phyloP scores from a whole-genome alignment of 2,329 filamentous ascomycete species.

The Pezizomycotina sp. region DNA sequence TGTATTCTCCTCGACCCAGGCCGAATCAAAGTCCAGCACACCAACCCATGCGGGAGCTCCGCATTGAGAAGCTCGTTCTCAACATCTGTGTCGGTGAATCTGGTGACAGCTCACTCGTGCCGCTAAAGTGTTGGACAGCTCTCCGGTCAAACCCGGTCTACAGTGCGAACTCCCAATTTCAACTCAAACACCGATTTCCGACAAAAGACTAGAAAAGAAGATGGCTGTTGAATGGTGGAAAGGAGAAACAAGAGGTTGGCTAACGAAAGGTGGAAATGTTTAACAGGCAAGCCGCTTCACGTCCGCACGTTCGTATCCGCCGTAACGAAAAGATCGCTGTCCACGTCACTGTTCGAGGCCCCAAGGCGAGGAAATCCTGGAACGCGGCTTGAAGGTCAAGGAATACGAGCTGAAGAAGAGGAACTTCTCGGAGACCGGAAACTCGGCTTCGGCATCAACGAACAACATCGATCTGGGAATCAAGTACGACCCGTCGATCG shows the following conservation, averaged over 20 bases:
- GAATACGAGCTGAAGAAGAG: slow-evolving; percentile 98
- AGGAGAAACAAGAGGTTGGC: background rate
- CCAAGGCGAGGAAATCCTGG: slow-evolving; percentile 99
- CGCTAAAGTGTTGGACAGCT: slow-evolving; percentile 99
- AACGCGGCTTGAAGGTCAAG: slow-evolving; percentile 99
- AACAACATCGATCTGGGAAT: slow-evolving; percentile 99
- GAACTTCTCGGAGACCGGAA: slow-evolving; percentile 99
- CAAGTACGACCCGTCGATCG: slow-evolving; percentile 97
- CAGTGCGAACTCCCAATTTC: slow-evolving; percentile 45
- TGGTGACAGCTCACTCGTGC: slow-evolving; percentile 99
- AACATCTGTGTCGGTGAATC: slow-evolving; percentile 99
- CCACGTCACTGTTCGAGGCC: slow-evolving; percentile 97
- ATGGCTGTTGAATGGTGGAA: background rate
- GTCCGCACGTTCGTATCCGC: slow-evolving; percentile 99
- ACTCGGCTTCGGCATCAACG: slow-evolving; percentile 99
- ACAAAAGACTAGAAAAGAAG: slow-evolving; percentile 2
- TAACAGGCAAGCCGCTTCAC: slow-evolving; percentile 68
- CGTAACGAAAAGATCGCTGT: slow-evolving; percentile 99
- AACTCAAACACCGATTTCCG: background rate
- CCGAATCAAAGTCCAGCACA: slow-evolving; percentile 57
- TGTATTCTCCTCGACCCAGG: slow-evolving; percentile 31
- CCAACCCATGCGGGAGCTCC: slow-evolving; percentile 94
- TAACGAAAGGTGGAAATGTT: slow-evolving; percentile 4
- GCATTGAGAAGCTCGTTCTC: slow-evolving; percentile 97
- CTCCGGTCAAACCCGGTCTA: slow-evolving; percentile 99